These are phyloP conservation scores for Ammopiptanthus mongolicus DNA, from an alignment of 306 rosid species.

Conservation along the genomic window DNA sequence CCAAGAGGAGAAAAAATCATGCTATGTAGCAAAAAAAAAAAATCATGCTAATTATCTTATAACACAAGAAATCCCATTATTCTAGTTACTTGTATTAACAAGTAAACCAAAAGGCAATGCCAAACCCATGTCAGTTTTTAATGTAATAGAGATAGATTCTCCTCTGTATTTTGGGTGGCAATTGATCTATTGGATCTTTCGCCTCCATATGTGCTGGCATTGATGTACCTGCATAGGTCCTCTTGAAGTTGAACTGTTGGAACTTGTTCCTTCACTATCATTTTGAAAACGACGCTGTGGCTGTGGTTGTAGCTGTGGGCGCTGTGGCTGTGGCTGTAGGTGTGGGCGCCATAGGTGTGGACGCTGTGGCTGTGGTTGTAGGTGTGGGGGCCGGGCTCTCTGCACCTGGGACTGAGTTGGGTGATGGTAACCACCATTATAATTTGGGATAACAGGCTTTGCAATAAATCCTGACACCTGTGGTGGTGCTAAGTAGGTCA, in stretches of 20 bases:
- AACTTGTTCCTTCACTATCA: constrained; percentile 9
- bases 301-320: constrained; percentile 26
- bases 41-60: not conserved
- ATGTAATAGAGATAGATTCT: not conserved
- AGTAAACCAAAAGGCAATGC: constrained; percentile 1
- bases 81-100: constrained; percentile 3
- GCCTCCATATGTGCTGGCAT: constrained; percentile 53
- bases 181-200: constrained; percentile 15
- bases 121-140: not conserved
- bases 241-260: constrained; percentile 12
- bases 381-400: not conserved
- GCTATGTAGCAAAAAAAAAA: constrained; percentile 13
- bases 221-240: constrained; percentile 23
- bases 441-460: constrained; percentile 9
- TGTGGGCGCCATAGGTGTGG: not conserved
- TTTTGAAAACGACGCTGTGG: constrained; percentile 17
- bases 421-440: constrained; percentile 17
- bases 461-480: constrained; percentile 20
- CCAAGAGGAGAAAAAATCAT: not conserved
- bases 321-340: constrained; percentile 12
- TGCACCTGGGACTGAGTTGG: constrained; percentile 31
- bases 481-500: constrained; percentile 41
- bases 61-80: constrained; percentile 3
- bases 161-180: not conserved
- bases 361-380: constrained; percentile 25